phyloP scores from a whole-genome alignment of 2,329 filamentous ascomycete species.

The Graphilbum sp. region DNA sequence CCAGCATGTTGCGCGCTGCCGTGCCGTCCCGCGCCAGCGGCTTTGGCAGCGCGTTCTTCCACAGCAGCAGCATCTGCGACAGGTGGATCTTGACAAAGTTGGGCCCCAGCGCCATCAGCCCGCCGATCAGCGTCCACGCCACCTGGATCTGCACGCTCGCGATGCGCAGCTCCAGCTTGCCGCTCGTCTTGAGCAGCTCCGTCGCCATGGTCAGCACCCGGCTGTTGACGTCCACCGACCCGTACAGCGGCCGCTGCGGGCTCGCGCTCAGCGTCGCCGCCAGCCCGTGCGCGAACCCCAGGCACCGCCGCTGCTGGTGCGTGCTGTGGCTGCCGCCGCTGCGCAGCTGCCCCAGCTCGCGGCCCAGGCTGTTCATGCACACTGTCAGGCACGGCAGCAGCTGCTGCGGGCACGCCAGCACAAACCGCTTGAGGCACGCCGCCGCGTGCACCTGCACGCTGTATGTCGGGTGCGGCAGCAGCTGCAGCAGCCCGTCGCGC shows the following conservation, averaged over 20 bases:
- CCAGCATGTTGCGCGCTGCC: constrained; percentile 64
- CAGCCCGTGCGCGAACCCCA: constrained; percentile 83
- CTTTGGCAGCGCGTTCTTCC: constrained; percentile 94
- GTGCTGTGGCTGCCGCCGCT: constrained; percentile 57
- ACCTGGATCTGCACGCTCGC: constrained; percentile 94
- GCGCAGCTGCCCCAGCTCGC: constrained; percentile 66
- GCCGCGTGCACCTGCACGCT: constrained; percentile 87
- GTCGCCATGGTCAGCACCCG: constrained; percentile 83
- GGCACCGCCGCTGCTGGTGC: constrained; percentile 43
- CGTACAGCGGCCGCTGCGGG: constrained; percentile 73
- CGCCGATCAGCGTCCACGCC: constrained; percentile 92
- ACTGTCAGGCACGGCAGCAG: constrained; percentile 81
- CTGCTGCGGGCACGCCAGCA: constrained; percentile 82
- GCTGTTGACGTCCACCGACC: constrained; percentile 90
- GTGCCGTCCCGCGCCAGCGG: constrained; percentile 83
- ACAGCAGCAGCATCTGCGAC: constrained; percentile 79
- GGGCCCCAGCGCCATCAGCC: constrained; percentile 87
- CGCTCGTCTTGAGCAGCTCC: constrained; percentile 78
- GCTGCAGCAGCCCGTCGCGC: constrained; percentile 74
- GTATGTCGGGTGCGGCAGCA: constrained; percentile 88
- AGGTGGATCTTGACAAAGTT: constrained; percentile 99
- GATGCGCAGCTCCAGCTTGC: constrained; percentile 75
- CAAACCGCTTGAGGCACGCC: constrained; percentile 70
- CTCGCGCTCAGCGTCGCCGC: constrained; percentile 85
- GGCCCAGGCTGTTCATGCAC: constrained; percentile 86